A percentile compares a stretch with the other conserved stretches of the same genome.
Evolutionary conservation across 345 rosid species (phyloP).

Genomic region (Populus pruinosa): DNA sequence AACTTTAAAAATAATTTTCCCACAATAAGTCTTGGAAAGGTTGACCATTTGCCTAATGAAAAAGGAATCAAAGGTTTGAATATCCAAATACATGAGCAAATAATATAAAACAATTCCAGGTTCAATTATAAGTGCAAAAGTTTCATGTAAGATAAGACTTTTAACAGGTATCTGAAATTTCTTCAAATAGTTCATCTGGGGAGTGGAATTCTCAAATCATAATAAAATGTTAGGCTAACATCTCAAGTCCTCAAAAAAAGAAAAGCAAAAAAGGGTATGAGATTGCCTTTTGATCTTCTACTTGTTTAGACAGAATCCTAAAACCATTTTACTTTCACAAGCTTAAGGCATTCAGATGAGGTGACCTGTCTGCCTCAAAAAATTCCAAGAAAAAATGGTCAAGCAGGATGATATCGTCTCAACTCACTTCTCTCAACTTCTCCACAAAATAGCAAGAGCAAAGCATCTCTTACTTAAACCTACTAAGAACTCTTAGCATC

Average conservation of each 20-base stretch:
- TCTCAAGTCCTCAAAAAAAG: background rate
- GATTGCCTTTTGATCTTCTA: background rate
- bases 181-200: background rate
- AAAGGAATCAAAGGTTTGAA: background rate
- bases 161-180: background rate
- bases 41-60: background rate
- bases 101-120: background rate
- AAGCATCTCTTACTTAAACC: too few species aligned
- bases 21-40: background rate
- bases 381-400: background rate
- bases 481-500: too few species aligned
- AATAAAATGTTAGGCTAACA: background rate
- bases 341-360: background rate
- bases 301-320: background rate
- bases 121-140: background rate
- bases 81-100: background rate
- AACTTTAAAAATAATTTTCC: background rate
- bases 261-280: background rate
- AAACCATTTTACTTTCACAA: background rate
- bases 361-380: background rate
- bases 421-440: background rate
- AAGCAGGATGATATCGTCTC: background rate
- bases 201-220: background rate
- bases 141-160: background rate
- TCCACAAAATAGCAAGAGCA: background rate